Evolutionary conservation across 2,329 filamentous ascomycete genomes (phyloP), one percentile per base, ranked within the genome.

Genomic region (Chaetomiaceae sp.): DNA sequence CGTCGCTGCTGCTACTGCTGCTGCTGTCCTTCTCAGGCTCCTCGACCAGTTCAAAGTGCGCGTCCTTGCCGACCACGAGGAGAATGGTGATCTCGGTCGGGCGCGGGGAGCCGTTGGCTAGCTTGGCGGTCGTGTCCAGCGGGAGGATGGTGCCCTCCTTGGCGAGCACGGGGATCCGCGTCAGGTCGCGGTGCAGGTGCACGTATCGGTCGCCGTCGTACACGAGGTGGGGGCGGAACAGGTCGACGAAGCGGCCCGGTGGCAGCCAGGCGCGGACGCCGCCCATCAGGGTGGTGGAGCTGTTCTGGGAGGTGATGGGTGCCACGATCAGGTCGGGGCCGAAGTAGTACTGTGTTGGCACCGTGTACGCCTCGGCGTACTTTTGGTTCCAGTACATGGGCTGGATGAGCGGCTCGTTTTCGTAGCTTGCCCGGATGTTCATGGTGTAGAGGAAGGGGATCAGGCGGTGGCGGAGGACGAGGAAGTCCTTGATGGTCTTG

Each of bases 321-420:
- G 69, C 69, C 0, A 81, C 75, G 3, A 83, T 61, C 12, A 83
- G 60, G 20, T 75, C 66, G 0, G 71, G 68, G 2, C 79, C 80
- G 52, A 83, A 83, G 53, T 70, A 71, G 58, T 75, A 83, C 57
- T 82, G 69, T 52, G 80, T 83, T 0, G 71, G 73, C 0, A 75
- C 68, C 1, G 60, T 55, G 60, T 83, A 83, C 0, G 79, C 77
- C 1, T 76, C 69, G 0, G 60, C 56, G 1, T 70, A 65, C 0
- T 76, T 74, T 50, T 75, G 73, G 35, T 70, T 67, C 79, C 79
- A 84, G 64, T 84, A 84, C 65, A 84, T 68, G 1, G 80, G 80
- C 58, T 78, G 74, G 1, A 83, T 61, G 2, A 83, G 60, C 0
- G 79, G 78, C 40, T 74, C 67, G 34, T 69, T 68, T 1, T 72